Evolutionary conservation across 257 asterid species (phyloP), one percentile per base, ranked within the genome.

Genomic region (Scutellaria galericulata): DNA sequence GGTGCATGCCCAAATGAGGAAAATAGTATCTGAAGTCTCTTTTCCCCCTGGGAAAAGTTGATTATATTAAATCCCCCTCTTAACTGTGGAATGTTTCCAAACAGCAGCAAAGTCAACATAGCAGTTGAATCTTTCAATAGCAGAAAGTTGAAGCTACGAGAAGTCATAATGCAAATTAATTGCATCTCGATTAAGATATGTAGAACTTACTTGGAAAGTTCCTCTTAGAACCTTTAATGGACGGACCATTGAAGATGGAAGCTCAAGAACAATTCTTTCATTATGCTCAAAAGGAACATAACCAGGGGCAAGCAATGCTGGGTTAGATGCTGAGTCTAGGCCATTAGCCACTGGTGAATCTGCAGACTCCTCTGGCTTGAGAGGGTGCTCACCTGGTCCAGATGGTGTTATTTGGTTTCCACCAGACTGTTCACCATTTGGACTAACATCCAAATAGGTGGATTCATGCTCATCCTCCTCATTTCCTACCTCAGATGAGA

Each of bases 201-300:
- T 37, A 11, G 42, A 70, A 80, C 97, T 86, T 83, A 94, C 99
- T 85, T 94, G 99, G 79, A 94, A 85, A 77, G 90, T 94, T 83
- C 98, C 99, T 82, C 76, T 85, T 46, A 90, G 83, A 70, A 92
- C 88, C 89, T 89, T 94, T 77, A 94, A 72, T 47, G 96, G 97
- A 56, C 96, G 89, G 78, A 94, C 89, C 95, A 94, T 94, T 66
- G 98, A 88, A 20, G 98, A 88, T 52, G 96, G 90, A 70, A 94
- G 90, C 92, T 94, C 98, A 78, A 94, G 89, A 78, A 94, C 87
- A 77, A 94, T 90, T 79, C 91, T 87, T 86, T 91, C 99, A 73
- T 91, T 93, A 70, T 80, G 86, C 79, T 91, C 98, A 64, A 92
- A 87, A 50, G 93, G 99, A 82, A 91, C 93, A 86, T 88, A 89